A percentile compares a stretch with the other conserved stretches of the same genome.
Conservation (phyloP, 1,284 basidiomycete genomes). For the Rhodotorula sp. region DNA sequence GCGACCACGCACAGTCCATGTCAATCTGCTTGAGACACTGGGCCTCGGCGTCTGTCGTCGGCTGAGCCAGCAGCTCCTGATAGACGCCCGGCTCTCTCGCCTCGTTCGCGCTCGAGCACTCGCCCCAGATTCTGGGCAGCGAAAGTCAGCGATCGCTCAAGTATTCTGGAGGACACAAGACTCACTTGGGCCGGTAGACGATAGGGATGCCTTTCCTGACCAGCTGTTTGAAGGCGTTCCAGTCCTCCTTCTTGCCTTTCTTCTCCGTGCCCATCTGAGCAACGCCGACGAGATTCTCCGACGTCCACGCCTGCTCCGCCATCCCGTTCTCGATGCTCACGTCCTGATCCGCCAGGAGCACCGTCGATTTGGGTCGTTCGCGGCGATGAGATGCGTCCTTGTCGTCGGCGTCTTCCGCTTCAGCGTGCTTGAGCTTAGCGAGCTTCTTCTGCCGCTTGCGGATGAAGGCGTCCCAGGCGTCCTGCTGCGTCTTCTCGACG, state of each 20-base stretch:
- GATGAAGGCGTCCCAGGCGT: slow-evolving; percentile 87
- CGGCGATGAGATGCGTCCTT: slow-evolving; percentile 58
- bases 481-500: slow-evolving; percentile 68
- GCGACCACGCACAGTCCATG: slow-evolving; percentile 89
- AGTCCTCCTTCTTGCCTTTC: slow-evolving; percentile 67
- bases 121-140: slow-evolving; percentile 61
- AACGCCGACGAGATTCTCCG: slow-evolving; percentile 67
- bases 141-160: slow-evolving; percentile 50
- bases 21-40: slow-evolving; percentile 78
- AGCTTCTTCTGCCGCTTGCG: slow-evolving; percentile 56
- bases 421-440: slow-evolving; percentile 47
- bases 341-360: slow-evolving; percentile 64
- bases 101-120: slow-evolving; percentile 88
- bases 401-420: slow-evolving; percentile 47
- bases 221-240: slow-evolving; percentile 72
- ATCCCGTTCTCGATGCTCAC: slow-evolving; percentile 40
- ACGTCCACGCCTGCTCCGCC: slow-evolving; percentile 20
- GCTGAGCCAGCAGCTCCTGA: slow-evolving; percentile 68
- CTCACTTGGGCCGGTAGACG: slow-evolving; percentile 69
- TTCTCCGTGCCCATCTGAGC: slow-evolving; percentile 75
- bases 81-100: slow-evolving; percentile 90
- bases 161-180: neutral
- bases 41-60: slow-evolving; percentile 55
- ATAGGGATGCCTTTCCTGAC: slow-evolving; percentile 83
- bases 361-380: slow-evolving; percentile 61